Base-by-base conservation (phyloP, 2,329 filamentous ascomycete genomes). In the Cercospora sojina region DNA sequence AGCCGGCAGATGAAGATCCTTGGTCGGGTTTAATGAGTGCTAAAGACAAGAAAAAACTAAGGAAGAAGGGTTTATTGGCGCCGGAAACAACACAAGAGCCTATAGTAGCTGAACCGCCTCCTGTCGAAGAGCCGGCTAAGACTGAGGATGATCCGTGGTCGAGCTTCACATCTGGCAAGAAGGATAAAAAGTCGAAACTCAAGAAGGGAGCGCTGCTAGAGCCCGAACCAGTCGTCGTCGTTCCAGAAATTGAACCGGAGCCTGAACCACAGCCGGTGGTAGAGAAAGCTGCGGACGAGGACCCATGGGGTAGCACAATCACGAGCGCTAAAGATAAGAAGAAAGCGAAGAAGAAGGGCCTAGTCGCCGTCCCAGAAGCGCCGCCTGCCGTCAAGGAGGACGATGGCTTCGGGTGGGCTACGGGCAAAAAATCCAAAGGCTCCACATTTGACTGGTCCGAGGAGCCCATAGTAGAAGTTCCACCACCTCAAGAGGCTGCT, bases 301-400 rank as follows among this genome's bases (percentile, higher is more conserved):
- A 79, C 12, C 69, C 71, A 6, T 81, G 77, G 76, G 69, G 70
- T 20, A 69, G 70, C 16, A 41, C 35, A 13, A 72, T 64, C 12
- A 72, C 79, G 64, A 75, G 74, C 23, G 77, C 78, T 2, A 81
- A 81, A 62, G 79, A 82, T 6, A 81, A 81, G 59, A 83, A 83
- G 72, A 80, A 80, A 69, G 67, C 74, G 32, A 83, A 83, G 74
- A 85, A 86, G 75, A 80, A 80, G 64, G 83, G 82, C 68, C 81
- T 80, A 13, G 25, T 3, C 58, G 49, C 65, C 5, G 59, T 67
- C 4, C 68, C 65, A 4, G 67, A 69, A 51, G 66, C 73, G 2
- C 65, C 69, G 3, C 67, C 65, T n/a, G 69, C 69, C 73, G 75
- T 35, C n/a, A 62, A 64, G 20, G 62, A 64, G 49, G 62, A 64